Base-by-base conservation (phyloP, 1,139 yeast species). In the Kurtzmaniella natalensis region DNA sequence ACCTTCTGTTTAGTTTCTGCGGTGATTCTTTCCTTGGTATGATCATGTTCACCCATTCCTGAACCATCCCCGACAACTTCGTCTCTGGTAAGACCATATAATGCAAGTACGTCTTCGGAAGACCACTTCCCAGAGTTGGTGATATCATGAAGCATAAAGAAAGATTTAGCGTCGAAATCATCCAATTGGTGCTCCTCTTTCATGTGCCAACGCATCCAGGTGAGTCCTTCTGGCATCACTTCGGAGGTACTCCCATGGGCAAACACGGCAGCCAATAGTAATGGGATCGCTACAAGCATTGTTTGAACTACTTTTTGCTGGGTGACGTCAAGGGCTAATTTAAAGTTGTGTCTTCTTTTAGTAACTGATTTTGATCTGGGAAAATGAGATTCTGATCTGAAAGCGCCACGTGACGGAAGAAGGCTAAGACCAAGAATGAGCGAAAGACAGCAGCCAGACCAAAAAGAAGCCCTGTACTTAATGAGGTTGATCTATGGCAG, bases 141-240 rank as follows among this genome's bases (percentile, higher is more conserved):
- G 11, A 79, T 59, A 57, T 87, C 96, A 57, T 92, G 98, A 24
- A 88, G 51, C 28, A 71, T 72, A 70, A 92, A 92, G 49, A 92
- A 87, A n/a, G 83, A 69, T 31, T 72, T 76, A 0, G 94, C 72
- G 41, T 85, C 94, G 48, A 78, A 88, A 28, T 70, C 68, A 40
- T 83, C 87, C 39, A 86, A 45, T 14, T 78, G 80, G 59, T 89
- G 97, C 57, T 89, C 98, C 47, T 78, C 80, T 42, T 73, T 66
- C 97, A 89, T 89, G 58, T 89, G 97, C 85, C 89, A 82, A 44
- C 72, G 72, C 48, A 81, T 85, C 94, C 94, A 84, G 11, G 69
- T 53, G 32, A 73, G 36, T 0, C 74, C 78, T 19, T 59, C 58
- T 3, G 86, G 86, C 30, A 62, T 69, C 20, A 33, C 24, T 30